Evolutionary conservation across 2,329 filamentous ascomycete genomes (phyloP), one percentile per base, ranked within the genome.

Genomic region (Verticillium alfalfae): DNA sequence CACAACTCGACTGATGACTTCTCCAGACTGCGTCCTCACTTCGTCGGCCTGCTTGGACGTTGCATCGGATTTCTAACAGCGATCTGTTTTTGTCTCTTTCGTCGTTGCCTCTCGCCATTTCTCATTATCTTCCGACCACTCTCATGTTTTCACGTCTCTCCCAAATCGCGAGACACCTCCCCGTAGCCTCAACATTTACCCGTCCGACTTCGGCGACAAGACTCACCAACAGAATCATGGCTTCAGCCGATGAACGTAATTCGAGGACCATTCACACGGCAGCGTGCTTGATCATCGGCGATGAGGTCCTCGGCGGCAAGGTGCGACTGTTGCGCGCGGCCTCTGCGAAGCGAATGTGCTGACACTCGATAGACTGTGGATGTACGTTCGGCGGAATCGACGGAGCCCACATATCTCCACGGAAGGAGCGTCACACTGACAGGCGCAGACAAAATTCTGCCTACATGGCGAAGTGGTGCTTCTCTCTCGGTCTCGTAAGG

Each of bases 281-380:
- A 12, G 94, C 90, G 61, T 96, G 92, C 75, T 78, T 98, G 66
- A 93, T 99, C 63, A 98, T 99, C 69, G 94, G 94, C n/a, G 94
- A 98, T 77, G 94, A 97, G 75, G 93, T 98, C 5, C 82, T 98
- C 4, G 93, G 93, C 26, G 94, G 95, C 69, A 98, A 98, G 89
- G 93, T 92, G 74, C 66, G 79, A 70, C 5, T 22, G 9, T 22
- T 18, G 5, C 22, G 45, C 18, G 18, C 18, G 10, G 6, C n/a
- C 18, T 18, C 3, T 10, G 18, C 5, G 13, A 18, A 3, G 5
- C 45, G n/a, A 18, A 12, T n/a, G 15, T 52, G 12, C 45, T 52
- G 18, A 52, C 18, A 52, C 18, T 22, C 45, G 56, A 34, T 58
- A 77, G 72, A 75, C 73, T 56, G 74, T 78, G 58, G 77, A 78